Base-by-base conservation (phyloP, 768 basidiomycete species). In the Collybiopsis confluens region DNA sequence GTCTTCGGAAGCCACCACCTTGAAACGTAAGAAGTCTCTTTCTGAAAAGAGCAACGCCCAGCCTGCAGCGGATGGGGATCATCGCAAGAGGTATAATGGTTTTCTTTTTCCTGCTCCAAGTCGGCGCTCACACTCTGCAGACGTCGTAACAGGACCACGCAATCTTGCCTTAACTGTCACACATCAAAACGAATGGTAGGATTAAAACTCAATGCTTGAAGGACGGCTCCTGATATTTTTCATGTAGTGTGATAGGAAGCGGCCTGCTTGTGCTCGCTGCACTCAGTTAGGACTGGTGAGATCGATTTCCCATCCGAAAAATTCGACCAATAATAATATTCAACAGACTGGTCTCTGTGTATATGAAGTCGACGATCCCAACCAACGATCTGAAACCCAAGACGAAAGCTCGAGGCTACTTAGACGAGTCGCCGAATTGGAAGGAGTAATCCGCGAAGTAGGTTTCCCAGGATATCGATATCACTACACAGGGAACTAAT, bases 361-460 rank as follows among this genome's bases (percentile, higher is more conserved):
- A 9, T 92, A 92, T 60, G 88, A 92, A 65, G 81, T 91, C 6
- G 89, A 91, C 61, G 87, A 89, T 61, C 85, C 85, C 23, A 80
- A 67, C 56, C 79, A 82, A 65, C 75, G 80, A 62, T 71, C 69
- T 11, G 75, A 77, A 46, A 61, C 68, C 9, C 78, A 80, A 56
- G 85, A 86, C 54, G 89, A 91, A 64, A 76, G 75, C 41, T 76
- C 81, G 30, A 77, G 83, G 35, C 74, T 92, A 20, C 77, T 88
- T 50, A 81, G 82, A 56, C 81, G 90, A 43, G 85, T 92, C 21
- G 88, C 88, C 24, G 90, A 92, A 61, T 76, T 92, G 1, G 90
- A 92, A 67, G 85, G 86, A 47, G 87, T 91, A 35, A 86, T 92
- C 56, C 81, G 90, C n/a, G 88, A 88, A 74, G 86, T 84, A 61